Evolutionary conservation across 768 basidiomycete genomes (phyloP).

Genomic region (Phallus indusiatus): DNA sequence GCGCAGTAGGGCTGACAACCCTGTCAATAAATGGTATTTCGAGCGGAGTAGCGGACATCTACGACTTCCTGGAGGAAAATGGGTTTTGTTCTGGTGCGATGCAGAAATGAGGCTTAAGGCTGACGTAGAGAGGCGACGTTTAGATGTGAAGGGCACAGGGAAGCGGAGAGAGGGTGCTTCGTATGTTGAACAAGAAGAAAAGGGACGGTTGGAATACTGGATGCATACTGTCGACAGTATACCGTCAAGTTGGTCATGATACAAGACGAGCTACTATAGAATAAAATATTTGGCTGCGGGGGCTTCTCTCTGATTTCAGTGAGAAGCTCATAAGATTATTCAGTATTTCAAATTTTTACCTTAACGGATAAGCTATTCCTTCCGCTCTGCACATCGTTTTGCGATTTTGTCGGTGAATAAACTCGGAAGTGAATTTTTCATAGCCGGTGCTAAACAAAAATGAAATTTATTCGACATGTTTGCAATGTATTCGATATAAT

Average conservation of each 20-base stretch:
- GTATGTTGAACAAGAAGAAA: slow-evolving; percentile 70
- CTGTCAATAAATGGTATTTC: slow-evolving; percentile 99
- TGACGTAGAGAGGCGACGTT: slow-evolving; percentile 23
- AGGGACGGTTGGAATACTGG: slow-evolving; percentile 63
- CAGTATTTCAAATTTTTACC: not conserved
- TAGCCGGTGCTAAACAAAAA: not conserved
- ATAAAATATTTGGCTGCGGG: not conserved
- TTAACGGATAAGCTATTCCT: not conserved
- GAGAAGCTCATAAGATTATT: not conserved
- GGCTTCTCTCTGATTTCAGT: not conserved
- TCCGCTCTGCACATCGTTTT: not conserved
- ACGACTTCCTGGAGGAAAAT: slow-evolving; percentile 54
- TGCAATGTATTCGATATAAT: not conserved
- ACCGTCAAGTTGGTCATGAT: slow-evolving; percentile 68
- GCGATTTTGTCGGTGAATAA: not conserved
- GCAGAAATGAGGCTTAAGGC: slow-evolving; percentile 73
- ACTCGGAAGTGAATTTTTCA: not conserved
- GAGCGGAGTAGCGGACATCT: slow-evolving; percentile 90
- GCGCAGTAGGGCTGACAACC: slow-evolving; percentile 88
- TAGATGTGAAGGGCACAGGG: slow-evolving; percentile 40
- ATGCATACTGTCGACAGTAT: slow-evolving; percentile 55
- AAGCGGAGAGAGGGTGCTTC: slow-evolving; percentile 57
- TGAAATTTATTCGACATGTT: not conserved
- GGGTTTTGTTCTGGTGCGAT: slow-evolving; percentile 99
- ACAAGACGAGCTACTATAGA: slow-evolving; percentile 9